Evolutionary conservation across 805 yeast species (phyloP).

Genomic region (Grigorovia transvaalensis): DNA sequence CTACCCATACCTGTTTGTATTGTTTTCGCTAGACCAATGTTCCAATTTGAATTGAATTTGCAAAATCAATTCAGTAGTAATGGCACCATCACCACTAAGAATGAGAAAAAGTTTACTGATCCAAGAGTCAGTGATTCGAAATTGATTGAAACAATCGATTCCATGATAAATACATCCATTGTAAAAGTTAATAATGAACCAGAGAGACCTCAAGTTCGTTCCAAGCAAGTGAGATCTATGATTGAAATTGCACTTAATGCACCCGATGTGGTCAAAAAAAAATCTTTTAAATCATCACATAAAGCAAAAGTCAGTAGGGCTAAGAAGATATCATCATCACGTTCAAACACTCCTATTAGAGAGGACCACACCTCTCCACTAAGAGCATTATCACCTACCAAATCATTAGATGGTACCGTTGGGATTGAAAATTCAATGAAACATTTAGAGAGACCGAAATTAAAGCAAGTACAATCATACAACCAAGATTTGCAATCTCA

Average conservation of each 20-base stretch:
- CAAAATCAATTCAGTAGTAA: background rate
- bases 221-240: constrained; percentile 1
- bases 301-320: background rate
- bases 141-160: background rate
- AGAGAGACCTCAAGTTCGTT: background rate
- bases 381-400: background rate
- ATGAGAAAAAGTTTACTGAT: background rate
- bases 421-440: background rate
- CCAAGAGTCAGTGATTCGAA: too few relatives aligned
- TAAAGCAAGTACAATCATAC: background rate
- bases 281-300: background rate
- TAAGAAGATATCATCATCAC: background rate
- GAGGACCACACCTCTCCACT: background rate
- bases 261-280: background rate
- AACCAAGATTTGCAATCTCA: background rate
- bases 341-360: background rate
- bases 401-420: background rate
- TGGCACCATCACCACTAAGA: background rate
- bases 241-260: constrained; percentile 2
- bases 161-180: background rate
- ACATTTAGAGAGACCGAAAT: background rate
- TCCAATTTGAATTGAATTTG: constrained; percentile 18
- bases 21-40: constrained; percentile 22
- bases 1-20: constrained; percentile 25
- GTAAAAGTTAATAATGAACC: background rate